These are phyloP conservation scores for Annulohypoxylon moriforme DNA, from an alignment of 495 filamentous ascomycete species.

Conservation along the genomic window DNA sequence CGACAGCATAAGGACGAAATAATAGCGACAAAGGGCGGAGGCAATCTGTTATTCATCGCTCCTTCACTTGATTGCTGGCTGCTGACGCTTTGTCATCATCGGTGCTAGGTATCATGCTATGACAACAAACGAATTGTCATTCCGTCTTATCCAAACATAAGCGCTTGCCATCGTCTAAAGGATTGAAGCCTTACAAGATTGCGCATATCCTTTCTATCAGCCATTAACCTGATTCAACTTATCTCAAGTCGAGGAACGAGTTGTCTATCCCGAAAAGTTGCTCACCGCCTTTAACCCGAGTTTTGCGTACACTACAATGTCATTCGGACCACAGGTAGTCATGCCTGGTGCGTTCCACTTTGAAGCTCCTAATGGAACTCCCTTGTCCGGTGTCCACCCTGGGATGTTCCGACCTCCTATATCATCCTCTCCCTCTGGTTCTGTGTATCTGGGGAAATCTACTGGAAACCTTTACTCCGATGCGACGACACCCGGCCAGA, in stretches of 20 bases:
- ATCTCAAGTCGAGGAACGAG: background rate
- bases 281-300: background rate
- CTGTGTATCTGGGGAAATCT: constrained; percentile 66
- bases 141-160: constrained; percentile 20
- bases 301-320: constrained; percentile 47
- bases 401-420: constrained; percentile 76
- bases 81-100: background rate
- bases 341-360: constrained; percentile 64
- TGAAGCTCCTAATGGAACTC: constrained; percentile 51
- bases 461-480: constrained; percentile 64
- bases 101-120: background rate
- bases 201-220: background rate
- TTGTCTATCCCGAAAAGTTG: background rate
- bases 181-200: constrained; percentile 11
- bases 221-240: background rate
- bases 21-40: background rate
- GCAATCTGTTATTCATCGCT: constrained; percentile 1
- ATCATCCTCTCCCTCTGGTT: constrained; percentile 71
- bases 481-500: constrained; percentile 40
- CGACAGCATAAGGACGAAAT: background rate
- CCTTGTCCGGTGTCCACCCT: constrained; percentile 65
- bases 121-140: constrained; percentile 33
- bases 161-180: constrained; percentile 11
- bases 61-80: background rate
- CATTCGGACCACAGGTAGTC: constrained; percentile 55